phyloP scores from a whole-genome alignment of 2,329 filamentous ascomycete species.

The Cercospora berteroae region DNA sequence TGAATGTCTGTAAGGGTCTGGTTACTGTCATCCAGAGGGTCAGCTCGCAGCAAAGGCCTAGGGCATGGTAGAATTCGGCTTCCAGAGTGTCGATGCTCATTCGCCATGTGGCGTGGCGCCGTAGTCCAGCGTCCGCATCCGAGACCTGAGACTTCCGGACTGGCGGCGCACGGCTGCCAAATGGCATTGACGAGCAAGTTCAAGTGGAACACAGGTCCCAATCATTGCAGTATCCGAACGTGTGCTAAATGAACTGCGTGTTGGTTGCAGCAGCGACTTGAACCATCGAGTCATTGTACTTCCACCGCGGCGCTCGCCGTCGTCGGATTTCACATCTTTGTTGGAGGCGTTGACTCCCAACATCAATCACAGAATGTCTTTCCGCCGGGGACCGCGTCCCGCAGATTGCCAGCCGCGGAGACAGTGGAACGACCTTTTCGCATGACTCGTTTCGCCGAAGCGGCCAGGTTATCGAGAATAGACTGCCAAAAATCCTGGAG shows the following conservation, averaged over 20 bases:
- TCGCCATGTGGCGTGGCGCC: conserved; percentile 18
- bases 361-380: neutral
- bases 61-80: conserved; percentile 6
- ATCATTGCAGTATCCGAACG: neutral
- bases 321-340: neutral
- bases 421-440: neutral
- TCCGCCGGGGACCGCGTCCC: neutral
- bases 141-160: conserved; percentile 15
- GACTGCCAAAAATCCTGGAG: neutral
- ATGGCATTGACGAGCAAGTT: neutral
- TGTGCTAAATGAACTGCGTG: neutral
- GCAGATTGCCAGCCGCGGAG: conserved; percentile 1
- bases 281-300: neutral
- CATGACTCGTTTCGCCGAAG: neutral
- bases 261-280: neutral
- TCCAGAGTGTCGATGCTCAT: conserved; percentile 18
- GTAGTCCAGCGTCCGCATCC: conserved; percentile 5
- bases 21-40: neutral
- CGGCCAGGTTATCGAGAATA: neutral
- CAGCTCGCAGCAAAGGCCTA: neutral
- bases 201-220: neutral
- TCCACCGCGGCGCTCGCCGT: neutral
- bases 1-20: neutral
- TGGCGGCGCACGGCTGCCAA: neutral
- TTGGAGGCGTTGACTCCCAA: neutral